Conservation (phyloP, 306 rosid species). For the Senna siamea region DNA sequence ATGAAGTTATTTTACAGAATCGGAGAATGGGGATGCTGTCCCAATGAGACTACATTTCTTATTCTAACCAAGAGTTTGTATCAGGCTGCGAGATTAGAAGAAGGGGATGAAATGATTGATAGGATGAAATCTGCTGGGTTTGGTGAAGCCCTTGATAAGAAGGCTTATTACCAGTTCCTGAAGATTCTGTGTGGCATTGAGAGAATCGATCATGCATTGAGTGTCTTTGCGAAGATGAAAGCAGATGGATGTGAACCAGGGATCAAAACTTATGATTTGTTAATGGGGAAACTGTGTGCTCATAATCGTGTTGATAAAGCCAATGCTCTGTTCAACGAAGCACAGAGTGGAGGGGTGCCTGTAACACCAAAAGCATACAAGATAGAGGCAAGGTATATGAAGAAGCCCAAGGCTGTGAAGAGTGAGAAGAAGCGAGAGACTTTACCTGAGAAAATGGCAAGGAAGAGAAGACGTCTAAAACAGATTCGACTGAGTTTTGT, state of each 20-base stretch:
- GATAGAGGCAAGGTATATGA: conserved; percentile 60
- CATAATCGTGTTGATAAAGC: conserved; percentile 67
- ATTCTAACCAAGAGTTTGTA: conserved; percentile 68
- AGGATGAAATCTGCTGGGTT: conserved; percentile 71
- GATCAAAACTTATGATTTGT: conserved; percentile 63
- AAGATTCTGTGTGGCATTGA: conserved; percentile 84
- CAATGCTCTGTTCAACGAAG: conserved; percentile 67
- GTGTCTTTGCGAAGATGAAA: conserved; percentile 76
- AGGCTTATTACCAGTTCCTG: conserved; percentile 62
- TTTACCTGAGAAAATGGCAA: conserved; percentile 85
- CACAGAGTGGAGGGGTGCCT: conserved; percentile 42
- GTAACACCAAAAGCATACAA: conserved; percentile 56
- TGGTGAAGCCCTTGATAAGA: conserved; percentile 60
- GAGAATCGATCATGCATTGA: conserved; percentile 77
- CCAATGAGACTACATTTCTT: conserved; percentile 58
- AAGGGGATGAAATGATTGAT: conserved; percentile 91
- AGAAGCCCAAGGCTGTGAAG: conserved; percentile 64
- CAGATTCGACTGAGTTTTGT: conserved; percentile 82
- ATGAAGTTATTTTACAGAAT: conserved; percentile 55
- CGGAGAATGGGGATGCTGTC: conserved; percentile 71
- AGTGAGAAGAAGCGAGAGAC: conserved; percentile 68
- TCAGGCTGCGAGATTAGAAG: conserved; percentile 80
- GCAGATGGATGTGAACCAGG: conserved; percentile 74
- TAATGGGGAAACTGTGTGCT: conserved; percentile 69
- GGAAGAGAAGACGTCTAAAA: conserved; percentile 87